A percentile compares a stretch with the other conserved stretches of the same genome.
Conservation (phyloP, 257 asterid species). For the Solanum lycopersicoides region DNA sequence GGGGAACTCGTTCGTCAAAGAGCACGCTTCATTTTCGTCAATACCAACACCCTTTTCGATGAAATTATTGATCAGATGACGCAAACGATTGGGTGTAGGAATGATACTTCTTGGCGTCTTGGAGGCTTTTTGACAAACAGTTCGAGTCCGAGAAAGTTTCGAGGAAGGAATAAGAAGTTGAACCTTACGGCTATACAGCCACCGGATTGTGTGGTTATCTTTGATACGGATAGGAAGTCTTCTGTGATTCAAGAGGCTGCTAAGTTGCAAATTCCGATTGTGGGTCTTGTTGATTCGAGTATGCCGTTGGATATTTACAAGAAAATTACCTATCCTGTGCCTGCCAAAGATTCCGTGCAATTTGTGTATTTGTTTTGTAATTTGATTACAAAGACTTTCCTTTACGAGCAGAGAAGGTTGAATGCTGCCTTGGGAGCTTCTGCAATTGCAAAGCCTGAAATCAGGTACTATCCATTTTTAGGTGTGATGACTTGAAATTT, state of each 20-base stretch:
- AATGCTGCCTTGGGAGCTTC: constrained; percentile 20
- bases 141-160: constrained; percentile 69
- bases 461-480: constrained; percentile 17
- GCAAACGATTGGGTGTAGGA: constrained; percentile 44
- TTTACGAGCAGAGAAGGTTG: constrained; percentile 55
- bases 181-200: constrained; percentile 53
- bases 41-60: constrained; percentile 71
- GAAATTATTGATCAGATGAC: constrained; percentile 73
- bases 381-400: constrained; percentile 83
- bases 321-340: constrained; percentile 82
- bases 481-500: background rate
- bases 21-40: constrained; percentile 80
- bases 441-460: constrained; percentile 11
- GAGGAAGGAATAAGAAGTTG: constrained; percentile 78
- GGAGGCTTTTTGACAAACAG: constrained; percentile 91
- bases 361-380: constrained; percentile 91
- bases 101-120: constrained; percentile 84
- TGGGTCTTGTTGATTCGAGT: constrained; percentile 85
- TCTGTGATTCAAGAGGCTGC: constrained; percentile 75
- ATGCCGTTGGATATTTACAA: constrained; percentile 71
- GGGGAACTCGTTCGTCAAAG: constrained; percentile 57
- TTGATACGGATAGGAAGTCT: constrained; percentile 78
- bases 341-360: constrained; percentile 81
- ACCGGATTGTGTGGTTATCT: constrained; percentile 83
- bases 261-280: constrained; percentile 79